phyloP scores from a whole-genome alignment of 192 early-diverging fungal genomes.

The Oehlia diaphana region DNA sequence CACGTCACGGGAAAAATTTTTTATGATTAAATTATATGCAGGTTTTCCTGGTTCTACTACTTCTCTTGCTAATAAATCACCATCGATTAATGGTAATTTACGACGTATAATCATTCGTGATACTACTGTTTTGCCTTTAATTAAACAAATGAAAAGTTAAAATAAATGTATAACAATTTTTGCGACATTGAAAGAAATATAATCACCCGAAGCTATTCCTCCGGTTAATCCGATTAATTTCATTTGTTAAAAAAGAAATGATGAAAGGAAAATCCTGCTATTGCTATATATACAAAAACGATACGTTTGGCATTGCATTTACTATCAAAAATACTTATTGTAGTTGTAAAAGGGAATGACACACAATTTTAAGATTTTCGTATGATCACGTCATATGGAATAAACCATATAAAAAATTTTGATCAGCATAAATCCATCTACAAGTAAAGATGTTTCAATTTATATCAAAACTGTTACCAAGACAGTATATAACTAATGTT shows the following conservation, averaged over 20 bases:
- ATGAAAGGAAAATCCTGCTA: no score
- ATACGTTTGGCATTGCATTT: no score
- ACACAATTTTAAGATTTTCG: no score
- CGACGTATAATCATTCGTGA: conserved; percentile 57
- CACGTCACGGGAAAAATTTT: conserved; percentile 73
- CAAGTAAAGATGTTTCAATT: no score
- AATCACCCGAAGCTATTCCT: conserved; percentile 82
- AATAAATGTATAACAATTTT: background rate
- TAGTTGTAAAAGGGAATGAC: no score
- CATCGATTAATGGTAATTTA: conserved; percentile 82
- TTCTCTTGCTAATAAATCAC: conserved; percentile 86
- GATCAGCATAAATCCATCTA: no score
- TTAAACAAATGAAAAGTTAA: background rate
- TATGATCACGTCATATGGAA: no score
- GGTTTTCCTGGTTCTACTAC: conserved; percentile 77
- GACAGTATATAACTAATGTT: no score
- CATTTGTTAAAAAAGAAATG: conserved; percentile 51
- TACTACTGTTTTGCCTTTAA: conserved; percentile 86
- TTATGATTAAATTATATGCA: conserved; percentile 70
- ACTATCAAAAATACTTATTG: no score
- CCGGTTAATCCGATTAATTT: conserved; percentile 92
- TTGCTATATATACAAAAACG: no score
- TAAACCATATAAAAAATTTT: no score
- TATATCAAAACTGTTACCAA: no score
- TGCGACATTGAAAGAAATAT: background rate